Percentiles rank a stretch among this genome's conserved stretches.
Conservation (phyloP, 2,329 filamentous ascomycete species). For the Parastagonospora nodorum region DNA sequence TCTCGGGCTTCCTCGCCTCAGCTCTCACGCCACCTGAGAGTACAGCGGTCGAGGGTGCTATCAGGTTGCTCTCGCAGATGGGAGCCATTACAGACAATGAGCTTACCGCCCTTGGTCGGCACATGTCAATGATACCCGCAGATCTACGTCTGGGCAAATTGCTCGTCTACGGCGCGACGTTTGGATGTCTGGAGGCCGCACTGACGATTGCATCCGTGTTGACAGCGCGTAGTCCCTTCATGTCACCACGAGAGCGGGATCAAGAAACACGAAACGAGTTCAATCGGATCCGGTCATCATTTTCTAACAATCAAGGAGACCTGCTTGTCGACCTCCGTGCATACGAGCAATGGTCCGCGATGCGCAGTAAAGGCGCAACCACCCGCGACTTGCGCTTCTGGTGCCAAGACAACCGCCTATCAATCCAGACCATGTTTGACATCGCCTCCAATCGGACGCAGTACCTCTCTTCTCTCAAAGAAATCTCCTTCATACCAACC, state of each 20-base stretch:
- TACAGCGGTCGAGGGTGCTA: slow-evolving; percentile 82
- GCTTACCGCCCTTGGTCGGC: slow-evolving; percentile 86
- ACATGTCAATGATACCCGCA: slow-evolving; percentile 93
- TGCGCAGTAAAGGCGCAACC: slow-evolving; percentile 61
- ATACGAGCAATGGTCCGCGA: slow-evolving; percentile 79
- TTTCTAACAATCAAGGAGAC: slow-evolving; percentile 81
- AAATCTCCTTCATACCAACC: slow-evolving; percentile 75
- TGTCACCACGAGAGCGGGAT: slow-evolving; percentile 82
- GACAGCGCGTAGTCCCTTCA: slow-evolving; percentile 85
- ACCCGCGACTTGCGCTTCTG: slow-evolving; percentile 70
- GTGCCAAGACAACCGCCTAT: slow-evolving; percentile 86
- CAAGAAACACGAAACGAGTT: slow-evolving; percentile 82
- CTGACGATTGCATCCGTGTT: slow-evolving; percentile 89
- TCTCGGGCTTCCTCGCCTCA: slow-evolving; percentile 78
- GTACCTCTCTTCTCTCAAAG: slow-evolving; percentile 82
- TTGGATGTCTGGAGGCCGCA: slow-evolving; percentile 87
- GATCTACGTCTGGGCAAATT: slow-evolving; percentile 92
- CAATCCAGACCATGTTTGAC: slow-evolving; percentile 80
- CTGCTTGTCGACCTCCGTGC: slow-evolving; percentile 85
- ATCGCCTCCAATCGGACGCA: slow-evolving; percentile 86
- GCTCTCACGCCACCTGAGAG: slow-evolving; percentile 89
- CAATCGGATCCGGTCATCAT: slow-evolving; percentile 74
- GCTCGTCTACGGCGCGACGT: slow-evolving; percentile 92
- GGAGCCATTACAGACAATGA: slow-evolving; percentile 86
- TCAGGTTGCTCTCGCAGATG: slow-evolving; percentile 79